phyloP scores from a whole-genome alignment of 225 moss, liverwort and hornwort species.

The Thuidium tamariscinum region DNA sequence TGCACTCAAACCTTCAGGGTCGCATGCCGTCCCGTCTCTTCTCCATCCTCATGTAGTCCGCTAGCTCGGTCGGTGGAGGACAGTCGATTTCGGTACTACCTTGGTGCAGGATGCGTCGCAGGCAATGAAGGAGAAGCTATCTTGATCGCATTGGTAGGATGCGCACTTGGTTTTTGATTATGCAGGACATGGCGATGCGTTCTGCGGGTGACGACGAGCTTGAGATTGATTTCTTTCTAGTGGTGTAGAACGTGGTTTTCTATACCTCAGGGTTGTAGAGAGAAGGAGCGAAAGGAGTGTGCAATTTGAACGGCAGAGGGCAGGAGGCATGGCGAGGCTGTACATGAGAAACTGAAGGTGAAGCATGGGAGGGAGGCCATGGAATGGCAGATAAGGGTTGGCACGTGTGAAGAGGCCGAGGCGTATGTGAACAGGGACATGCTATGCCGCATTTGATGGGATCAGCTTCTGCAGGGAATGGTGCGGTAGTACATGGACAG shows the following conservation, averaged over 20 bases:
- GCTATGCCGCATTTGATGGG: neutral
- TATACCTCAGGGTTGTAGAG: neutral
- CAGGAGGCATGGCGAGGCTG: neutral
- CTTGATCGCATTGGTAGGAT: neutral
- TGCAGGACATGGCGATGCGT: constrained; percentile 1
- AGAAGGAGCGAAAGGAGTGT: neutral
- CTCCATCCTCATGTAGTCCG: neutral
- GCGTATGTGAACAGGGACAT: neutral
- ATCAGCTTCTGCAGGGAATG: constrained; percentile 2
- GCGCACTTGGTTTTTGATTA: neutral
- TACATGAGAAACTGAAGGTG: neutral
- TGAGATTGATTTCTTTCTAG: neutral
- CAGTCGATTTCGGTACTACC: neutral
- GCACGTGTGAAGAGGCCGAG: neutral
- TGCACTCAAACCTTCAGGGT: neutral
- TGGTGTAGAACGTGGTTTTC: neutral
- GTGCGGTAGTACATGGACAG: constrained; percentile 8
- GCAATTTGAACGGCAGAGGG: neutral
- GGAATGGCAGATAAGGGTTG: constrained; percentile 2
- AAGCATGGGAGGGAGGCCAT: neutral
- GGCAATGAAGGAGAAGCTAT: neutral
- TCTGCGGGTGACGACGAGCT: neutral
- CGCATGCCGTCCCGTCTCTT: neutral
- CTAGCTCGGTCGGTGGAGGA: neutral
- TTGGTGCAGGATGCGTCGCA: neutral